Base-by-base conservation (phyloP, 306 rosid genomes). In the Quercus glauca region DNA sequence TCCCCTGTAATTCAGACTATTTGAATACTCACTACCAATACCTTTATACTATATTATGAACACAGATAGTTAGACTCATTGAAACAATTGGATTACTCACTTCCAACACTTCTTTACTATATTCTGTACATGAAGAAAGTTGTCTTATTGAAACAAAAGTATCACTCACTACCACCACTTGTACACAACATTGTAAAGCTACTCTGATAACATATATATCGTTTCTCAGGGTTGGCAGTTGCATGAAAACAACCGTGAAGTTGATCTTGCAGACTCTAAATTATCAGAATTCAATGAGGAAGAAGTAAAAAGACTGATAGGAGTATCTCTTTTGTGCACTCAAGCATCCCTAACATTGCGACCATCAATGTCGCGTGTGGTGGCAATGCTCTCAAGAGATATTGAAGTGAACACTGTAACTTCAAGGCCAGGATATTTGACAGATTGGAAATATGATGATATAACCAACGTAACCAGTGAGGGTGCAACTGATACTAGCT, bases 321-420 rank as follows among this genome's bases (percentile, higher is more conserved):
- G 86, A 53, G 69, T 92, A 81, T 84, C 91, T 21, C 87, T 88
- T 67, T 29, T 86, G 71, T 92, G 94, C 86, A 90, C 94, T 43
- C 94, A 92, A 55, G 74, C 91, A 80, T 83, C 93, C 19, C 94
- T 91, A 52, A 21, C 49, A 20, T 82, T 78, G 65, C 81, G 90
- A 25, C 93, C 94, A 52, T 69, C 89, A 1, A 92, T 92, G 94
- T 88, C 92, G 2, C 87, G 88, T 5, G 91, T 88, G 21, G 89
- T 92, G 77, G 91, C 91, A 68, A 92, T 92, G 94, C 90, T 92
- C 72, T 72, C 85, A 0, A 89, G 94, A 81, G 90, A 90, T 76
- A 58, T 78, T 3, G 94, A 90, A 81, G 94, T 90, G 84, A 55
- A 76, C 65, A 1, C 76, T 28, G 88, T 84, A 31, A 83, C 85